Base-by-base conservation (phyloP, 176 grass and related monocot genomes). In the Cenchrus americanus region DNA sequence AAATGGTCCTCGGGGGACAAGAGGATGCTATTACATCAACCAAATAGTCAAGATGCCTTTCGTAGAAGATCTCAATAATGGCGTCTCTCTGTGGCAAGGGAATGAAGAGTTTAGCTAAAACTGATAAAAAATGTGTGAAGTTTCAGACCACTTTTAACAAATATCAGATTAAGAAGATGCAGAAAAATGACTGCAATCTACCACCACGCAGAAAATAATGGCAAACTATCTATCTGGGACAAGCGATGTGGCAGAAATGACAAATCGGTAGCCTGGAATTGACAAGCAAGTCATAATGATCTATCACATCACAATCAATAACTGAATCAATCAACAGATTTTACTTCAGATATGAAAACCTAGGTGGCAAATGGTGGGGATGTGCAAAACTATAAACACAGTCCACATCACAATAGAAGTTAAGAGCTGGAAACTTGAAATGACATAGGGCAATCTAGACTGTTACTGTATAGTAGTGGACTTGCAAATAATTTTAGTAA, bases 41-140 rank as follows among this genome's bases (percentile, higher is more conserved):
- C 69, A 99, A 90, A 77, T 94, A 91, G 74, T 92, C 89, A 64
- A 99, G 91, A 90, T 99, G 91, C 23, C 83, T 96, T 87, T 99
- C 97, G 17, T 99, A 96, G 88, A 99, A 99, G 83, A 99, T 89
- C 65, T 99, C 97, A 90, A 99, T 89, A 77, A 99, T 84, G 68
- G 80, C 66, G 6, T 96, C 97, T 91, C 91, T 91, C 97, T 99
- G 87, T 85, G 86, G 51, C 59, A 84, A 78, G 81, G 62, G 19
- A 73, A 85, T 81, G 13, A 81, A 63, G 50, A n/a, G 57, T 90
- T 79, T 23, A 77, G 42, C 19, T 73, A 17, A 90, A 67, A 74
- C 44, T 80, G 51, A 80, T 87, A 3, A 53, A 53, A 62, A 7
- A 80, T 53, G 66, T 22, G 9, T 30, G 4, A 79, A 62, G 30